These are phyloP conservation scores for Yamadazyma atlantica DNA, from an alignment of 1,139 yeast genomes.

Conservation along the genomic window DNA sequence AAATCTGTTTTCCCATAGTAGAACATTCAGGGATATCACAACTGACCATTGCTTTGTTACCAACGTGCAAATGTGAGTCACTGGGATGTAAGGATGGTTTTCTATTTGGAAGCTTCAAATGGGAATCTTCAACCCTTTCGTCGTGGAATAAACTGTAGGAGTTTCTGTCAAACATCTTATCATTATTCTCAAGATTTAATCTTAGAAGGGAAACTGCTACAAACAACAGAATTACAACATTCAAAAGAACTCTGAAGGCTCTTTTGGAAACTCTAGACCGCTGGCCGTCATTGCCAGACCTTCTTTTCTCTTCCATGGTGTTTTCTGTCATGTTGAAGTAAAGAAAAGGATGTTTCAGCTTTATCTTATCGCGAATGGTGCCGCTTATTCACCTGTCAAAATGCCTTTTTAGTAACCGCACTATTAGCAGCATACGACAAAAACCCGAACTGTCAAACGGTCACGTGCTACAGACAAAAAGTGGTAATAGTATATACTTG, in stretches of 20 bases:
- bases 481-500: no score
- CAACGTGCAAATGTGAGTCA: slow-evolving; percentile 26
- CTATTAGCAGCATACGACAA: no score
- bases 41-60: slow-evolving; percentile 65
- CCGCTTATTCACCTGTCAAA: not conserved
- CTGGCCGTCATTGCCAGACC: not conserved
- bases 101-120: not conserved
- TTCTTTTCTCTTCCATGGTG: not conserved
- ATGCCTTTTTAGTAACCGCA: not conserved
- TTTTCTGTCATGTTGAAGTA: no score
- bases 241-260: not conserved
- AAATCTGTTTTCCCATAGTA: slow-evolving; percentile 59
- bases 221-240: not conserved
- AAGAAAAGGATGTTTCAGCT: no score
- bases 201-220: not conserved
- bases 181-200: not conserved
- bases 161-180: not conserved
- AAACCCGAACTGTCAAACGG: no score
- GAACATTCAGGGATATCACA: slow-evolving; percentile 76
- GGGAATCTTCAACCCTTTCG: not conserved
- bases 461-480: no score
- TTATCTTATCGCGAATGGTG: slow-evolving; percentile 1
- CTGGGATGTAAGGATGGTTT: slow-evolving; percentile 37
- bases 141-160: not conserved
- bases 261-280: not conserved